These are phyloP conservation scores for Talaromyces borbonicus DNA, from an alignment of 495 filamentous ascomycete species.

Conservation along the genomic window DNA sequence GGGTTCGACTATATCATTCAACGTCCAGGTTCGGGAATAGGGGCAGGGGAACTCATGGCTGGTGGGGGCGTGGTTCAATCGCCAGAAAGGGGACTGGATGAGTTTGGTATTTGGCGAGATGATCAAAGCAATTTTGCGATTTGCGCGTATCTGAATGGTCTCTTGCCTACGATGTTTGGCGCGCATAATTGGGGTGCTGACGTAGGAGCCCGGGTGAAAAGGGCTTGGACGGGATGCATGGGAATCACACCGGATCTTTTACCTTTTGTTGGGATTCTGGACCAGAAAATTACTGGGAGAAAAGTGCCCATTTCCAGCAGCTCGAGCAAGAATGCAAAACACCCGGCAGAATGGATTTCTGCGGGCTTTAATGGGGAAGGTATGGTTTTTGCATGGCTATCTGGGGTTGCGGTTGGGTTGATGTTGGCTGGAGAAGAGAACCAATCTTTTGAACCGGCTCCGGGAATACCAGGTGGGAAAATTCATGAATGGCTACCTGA, in stretches of 20 bases:
- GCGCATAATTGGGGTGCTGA: slow-evolving; percentile 7
- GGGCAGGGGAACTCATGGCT: slow-evolving; percentile 23
- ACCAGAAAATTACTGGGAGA: slow-evolving; percentile 16
- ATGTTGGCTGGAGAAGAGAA: slow-evolving; percentile 11
- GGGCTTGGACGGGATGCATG: slow-evolving; percentile 34
- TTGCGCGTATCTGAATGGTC: slow-evolving; percentile 6
- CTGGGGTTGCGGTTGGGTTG: slow-evolving; percentile 11
- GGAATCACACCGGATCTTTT: slow-evolving; percentile 33
- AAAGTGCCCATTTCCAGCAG: slow-evolving; percentile 6
- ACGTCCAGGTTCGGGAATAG: slow-evolving; percentile 5
- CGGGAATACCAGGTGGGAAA: slow-evolving; percentile 10
- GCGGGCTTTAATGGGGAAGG: slow-evolving; percentile 38
- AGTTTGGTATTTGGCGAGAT: slow-evolving; percentile 26
- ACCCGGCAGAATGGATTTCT: slow-evolving; percentile 35
- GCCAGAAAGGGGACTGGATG: slow-evolving; percentile 15
- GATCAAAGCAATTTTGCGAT: slow-evolving; percentile 11
- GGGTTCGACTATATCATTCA: slow-evolving; percentile 30
- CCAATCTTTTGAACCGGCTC: slow-evolving; percentile 1
- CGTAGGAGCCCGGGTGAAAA: slow-evolving; percentile 35
- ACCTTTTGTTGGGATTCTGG: slow-evolving; percentile 35
- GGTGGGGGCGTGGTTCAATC: slow-evolving; percentile 26
- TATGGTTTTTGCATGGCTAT: slow-evolving; percentile 25
- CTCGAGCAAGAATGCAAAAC: slow-evolving; percentile 10
- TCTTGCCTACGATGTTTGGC: slow-evolving; percentile 13
- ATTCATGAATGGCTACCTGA: slow-evolving; percentile 12